Evolutionary conservation across 768 basidiomycete species (phyloP).

Genomic region (Suillus alpinus): DNA sequence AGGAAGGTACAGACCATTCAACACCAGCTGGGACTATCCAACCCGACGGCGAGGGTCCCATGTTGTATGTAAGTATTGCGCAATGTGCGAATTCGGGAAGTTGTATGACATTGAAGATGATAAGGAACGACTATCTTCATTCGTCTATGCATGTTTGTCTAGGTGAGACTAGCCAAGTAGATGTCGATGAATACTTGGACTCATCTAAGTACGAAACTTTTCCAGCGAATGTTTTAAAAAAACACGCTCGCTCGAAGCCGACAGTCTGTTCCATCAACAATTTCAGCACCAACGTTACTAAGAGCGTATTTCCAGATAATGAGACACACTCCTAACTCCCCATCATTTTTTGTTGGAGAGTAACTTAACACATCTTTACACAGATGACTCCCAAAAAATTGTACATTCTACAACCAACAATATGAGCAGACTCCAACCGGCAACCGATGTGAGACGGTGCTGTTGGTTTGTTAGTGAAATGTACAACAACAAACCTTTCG

Average conservation of each 20-base stretch:
- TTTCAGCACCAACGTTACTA: background rate
- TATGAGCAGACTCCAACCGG: constrained; percentile 12
- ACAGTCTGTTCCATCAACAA: too few relatives aligned
- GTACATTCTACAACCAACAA: background rate
- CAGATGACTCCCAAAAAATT: background rate
- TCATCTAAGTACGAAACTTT: too few relatives aligned
- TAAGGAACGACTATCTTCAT: background rate
- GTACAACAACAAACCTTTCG: constrained; percentile 28
- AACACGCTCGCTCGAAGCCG: too few relatives aligned
- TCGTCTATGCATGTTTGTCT: background rate
- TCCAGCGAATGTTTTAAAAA: too few relatives aligned
- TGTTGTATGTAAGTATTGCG: background rate
- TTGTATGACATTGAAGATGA: background rate
- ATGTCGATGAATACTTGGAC: too few relatives aligned
- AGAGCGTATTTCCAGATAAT: background rate
- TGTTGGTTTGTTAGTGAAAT: constrained; percentile 24
- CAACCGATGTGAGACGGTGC: constrained; percentile 18
- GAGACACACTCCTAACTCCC: background rate
- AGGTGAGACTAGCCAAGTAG: too few relatives aligned
- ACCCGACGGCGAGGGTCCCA: background rate
- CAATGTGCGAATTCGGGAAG: background rate
- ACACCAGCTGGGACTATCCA: background rate
- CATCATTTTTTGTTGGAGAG: background rate
- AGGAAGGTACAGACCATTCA: background rate
- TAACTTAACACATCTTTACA: background rate